Evolutionary conservation across 2,329 filamentous ascomycete genomes (phyloP).

Genomic region (Madurella mycetomatis): DNA sequence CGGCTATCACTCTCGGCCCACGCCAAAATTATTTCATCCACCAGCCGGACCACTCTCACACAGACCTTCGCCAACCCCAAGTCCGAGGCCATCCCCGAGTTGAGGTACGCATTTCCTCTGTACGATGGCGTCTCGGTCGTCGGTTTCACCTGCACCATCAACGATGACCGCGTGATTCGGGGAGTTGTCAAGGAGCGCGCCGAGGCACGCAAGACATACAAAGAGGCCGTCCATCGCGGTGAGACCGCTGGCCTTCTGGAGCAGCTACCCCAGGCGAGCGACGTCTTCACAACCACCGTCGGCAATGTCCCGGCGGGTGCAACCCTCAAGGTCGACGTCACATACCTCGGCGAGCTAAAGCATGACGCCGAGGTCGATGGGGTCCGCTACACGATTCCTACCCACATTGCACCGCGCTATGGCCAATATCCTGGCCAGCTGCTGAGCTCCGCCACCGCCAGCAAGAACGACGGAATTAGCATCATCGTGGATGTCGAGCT

Average conservation of each 20-base stretch:
- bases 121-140: conserved; percentile 69
- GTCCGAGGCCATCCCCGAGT: conserved; percentile 44
- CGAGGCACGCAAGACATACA: conserved; percentile 56
- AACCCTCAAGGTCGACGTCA: conserved; percentile 56
- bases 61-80: conserved; percentile 59
- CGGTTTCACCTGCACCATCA: conserved; percentile 61
- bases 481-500: conserved; percentile 59
- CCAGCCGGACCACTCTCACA: conserved; percentile 42
- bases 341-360: conserved; percentile 66
- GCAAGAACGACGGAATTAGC: conserved; percentile 39
- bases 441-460: conserved; percentile 16
- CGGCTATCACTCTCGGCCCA: conserved; percentile 55
- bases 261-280: conserved; percentile 53
- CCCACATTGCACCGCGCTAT: conserved; percentile 62
- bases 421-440: conserved; percentile 42
- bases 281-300: conserved; percentile 64
- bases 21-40: conserved; percentile 56
- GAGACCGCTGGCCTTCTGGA: conserved; percentile 63
- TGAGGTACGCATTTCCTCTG: conserved; percentile 65
- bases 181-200: conserved; percentile 64
- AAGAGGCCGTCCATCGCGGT: conserved; percentile 53
- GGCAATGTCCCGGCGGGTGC: conserved; percentile 61
- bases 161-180: conserved; percentile 52
- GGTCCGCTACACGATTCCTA: conserved; percentile 65
- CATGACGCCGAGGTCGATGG: conserved; percentile 66